Conservation (phyloP, 306 rosid species). For the Rosa lucieae region DNA sequence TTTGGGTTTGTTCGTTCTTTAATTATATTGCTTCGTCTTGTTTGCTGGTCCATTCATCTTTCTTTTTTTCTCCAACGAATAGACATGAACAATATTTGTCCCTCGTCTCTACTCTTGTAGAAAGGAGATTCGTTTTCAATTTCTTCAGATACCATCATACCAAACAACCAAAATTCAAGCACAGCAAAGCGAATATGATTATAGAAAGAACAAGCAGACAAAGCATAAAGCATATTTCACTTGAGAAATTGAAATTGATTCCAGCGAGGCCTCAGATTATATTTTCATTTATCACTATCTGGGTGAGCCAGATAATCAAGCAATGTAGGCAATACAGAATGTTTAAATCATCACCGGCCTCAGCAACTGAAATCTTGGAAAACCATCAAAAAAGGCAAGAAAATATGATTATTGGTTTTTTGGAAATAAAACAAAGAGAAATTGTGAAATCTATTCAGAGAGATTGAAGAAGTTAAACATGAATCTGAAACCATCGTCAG, state of each 20-base stretch:
- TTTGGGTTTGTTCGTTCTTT: not conserved
- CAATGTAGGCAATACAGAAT: constrained; percentile 15
- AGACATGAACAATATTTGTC: no score
- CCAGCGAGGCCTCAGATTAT: constrained; percentile 2
- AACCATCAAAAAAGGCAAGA: not conserved
- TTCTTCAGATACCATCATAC: not conserved
- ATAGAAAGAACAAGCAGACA: not conserved
- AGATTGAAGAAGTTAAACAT: not conserved
- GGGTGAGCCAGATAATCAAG: constrained; percentile 5
- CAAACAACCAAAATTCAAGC: not conserved
- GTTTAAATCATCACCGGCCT: constrained; percentile 10
- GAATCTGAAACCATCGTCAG: not conserved
- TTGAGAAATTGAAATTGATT: not conserved
- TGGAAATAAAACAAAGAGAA: not conserved
- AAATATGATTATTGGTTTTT: not conserved
- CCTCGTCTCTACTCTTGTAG: not conserved
- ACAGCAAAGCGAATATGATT: not conserved
- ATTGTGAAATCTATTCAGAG: not conserved
- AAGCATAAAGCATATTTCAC: not conserved
- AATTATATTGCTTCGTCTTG: not conserved
- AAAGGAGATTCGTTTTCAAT: not conserved
- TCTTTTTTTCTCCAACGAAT: no score
- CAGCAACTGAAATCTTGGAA: not conserved
- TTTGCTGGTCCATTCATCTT: no score
- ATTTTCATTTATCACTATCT: constrained; percentile 7